Percentiles rank a stretch among this genome's conserved stretches.
phyloP scores from a whole-genome alignment of 768 basidiomycete species.

The Pulveroboletus frians region DNA sequence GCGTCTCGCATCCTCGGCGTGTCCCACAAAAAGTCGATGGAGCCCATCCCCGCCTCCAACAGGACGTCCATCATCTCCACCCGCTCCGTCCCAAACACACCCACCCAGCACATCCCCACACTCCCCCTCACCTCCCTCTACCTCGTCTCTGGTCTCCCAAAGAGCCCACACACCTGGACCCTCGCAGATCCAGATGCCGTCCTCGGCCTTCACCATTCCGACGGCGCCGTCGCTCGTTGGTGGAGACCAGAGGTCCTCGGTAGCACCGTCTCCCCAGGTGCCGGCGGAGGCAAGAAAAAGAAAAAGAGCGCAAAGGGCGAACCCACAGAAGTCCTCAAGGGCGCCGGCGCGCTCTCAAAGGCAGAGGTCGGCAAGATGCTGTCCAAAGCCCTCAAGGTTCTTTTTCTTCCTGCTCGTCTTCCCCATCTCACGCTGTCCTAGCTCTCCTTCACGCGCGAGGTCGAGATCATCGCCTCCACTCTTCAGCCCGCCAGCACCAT shows the following conservation, averaged over 20 bases:
- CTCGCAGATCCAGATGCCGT: conserved; percentile 81
- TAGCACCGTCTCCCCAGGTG: conserved; percentile 79
- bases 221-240: conserved; percentile 83
- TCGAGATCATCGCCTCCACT: conserved; percentile 93
- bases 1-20: conserved; percentile 76
- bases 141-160: conserved; percentile 84
- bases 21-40: conserved; percentile 71
- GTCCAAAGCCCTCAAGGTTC: conserved; percentile 84
- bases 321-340: conserved; percentile 54
- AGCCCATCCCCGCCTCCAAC: conserved; percentile 74
- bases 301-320: conserved; percentile 57
- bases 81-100: conserved; percentile 38
- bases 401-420: neutral
- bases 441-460: conserved; percentile 89
- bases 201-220: conserved; percentile 73
- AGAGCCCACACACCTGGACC: conserved; percentile 87
- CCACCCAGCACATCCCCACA: conserved; percentile 61
- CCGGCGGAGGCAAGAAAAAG: conserved; percentile 74
- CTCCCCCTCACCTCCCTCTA: conserved; percentile 79
- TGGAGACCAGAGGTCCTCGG: conserved; percentile 91
- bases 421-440: conserved; percentile 25
- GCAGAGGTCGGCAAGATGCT: conserved; percentile 88
- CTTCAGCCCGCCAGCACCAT: conserved; percentile 90
- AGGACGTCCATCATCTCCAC: conserved; percentile 77
- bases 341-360: conserved; percentile 75